Base-by-base conservation (phyloP, 1,284 basidiomycete species). In the Cutaneotrichosporon sp. region DNA sequence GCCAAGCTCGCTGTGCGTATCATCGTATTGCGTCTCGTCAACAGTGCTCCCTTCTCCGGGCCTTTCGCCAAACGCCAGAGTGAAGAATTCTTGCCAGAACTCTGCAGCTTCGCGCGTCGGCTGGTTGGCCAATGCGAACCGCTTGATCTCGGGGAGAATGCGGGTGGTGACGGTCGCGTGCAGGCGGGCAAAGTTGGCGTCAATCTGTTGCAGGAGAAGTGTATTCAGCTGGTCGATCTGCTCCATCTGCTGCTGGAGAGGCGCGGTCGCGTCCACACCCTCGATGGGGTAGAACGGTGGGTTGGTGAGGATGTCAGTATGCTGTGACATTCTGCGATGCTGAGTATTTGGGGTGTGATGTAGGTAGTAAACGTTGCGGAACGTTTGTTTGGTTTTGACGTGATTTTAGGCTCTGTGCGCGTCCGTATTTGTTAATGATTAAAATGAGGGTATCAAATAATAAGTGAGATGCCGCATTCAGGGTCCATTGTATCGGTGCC, bases 31-130 rank as follows among this genome's bases (percentile, higher is more conserved):
- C 18, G n/a, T 69, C 64, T 13, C 67, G 65, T 30, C 47, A 21
- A 64, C 42, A 18, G 50, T 52, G 34, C 65, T 61, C 2, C 56
- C 60, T 5, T 58, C 67, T 5, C 66, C 64, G 18, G 66, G 57
- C 16, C 61, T 55, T 14, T 67, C 65, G 30, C 61, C 66, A 11
- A 52, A 60, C 2, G 64, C 71, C 16, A 62, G 59, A 5, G 95
- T 92, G 76, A 92, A 97, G 83, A 97, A 97, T 1, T 89, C 89
- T n/a, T 89, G 88, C 94, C 94, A 97, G 78, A 97, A 97, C 89
- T 93, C 69, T n/a, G 92, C 91, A 32, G 91, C 90, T 69, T 95
- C 91, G 71, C 91, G 84, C 21, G 93, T 91, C 6, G 92, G 90
- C 71, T 92, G 89, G 30, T 90, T 91, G 22, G 87, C 90, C 18